Conservation (phyloP, 345 rosid species). For the Melaleuca alternifolia region DNA sequence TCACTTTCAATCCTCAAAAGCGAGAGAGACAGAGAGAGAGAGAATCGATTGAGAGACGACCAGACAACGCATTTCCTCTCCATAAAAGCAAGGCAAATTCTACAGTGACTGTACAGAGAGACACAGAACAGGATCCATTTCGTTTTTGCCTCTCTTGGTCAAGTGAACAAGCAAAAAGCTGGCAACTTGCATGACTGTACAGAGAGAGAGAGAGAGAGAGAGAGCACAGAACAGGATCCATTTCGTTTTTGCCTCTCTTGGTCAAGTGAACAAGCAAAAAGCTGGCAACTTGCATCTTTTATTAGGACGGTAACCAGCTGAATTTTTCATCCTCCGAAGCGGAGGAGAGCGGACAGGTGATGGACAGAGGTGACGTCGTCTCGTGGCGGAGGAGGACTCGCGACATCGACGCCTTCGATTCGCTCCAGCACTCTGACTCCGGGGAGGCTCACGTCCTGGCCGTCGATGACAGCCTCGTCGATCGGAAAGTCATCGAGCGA, state of each 20-base stretch:
- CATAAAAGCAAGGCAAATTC: neutral
- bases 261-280: neutral
- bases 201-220: neutral
- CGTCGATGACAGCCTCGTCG: slow-evolving; percentile 19
- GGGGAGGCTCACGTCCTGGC: slow-evolving; percentile 17
- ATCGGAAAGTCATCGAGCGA: slow-evolving; percentile 21
- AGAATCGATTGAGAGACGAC: neutral
- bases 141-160: neutral
- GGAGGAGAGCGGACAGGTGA: neutral
- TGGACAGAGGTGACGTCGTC: neutral
- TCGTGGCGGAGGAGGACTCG: neutral
- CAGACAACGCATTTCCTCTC: neutral
- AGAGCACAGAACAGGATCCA: neutral
- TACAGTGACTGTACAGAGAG: neutral
- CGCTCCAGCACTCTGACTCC: neutral
- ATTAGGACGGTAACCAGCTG: neutral
- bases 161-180: neutral
- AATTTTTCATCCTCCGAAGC: neutral
- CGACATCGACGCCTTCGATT: neutral
- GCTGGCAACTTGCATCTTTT: neutral
- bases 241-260: neutral
- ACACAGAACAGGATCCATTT: neutral
- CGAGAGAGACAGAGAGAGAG: neutral
- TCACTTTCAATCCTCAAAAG: neutral
- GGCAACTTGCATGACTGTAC: neutral